Percentiles rank a stretch among this genome's conserved stretches.
These are phyloP conservation scores for Pseudocercospora musae DNA, from an alignment of 2,329 filamentous ascomycete species.

Conservation along the genomic window DNA sequence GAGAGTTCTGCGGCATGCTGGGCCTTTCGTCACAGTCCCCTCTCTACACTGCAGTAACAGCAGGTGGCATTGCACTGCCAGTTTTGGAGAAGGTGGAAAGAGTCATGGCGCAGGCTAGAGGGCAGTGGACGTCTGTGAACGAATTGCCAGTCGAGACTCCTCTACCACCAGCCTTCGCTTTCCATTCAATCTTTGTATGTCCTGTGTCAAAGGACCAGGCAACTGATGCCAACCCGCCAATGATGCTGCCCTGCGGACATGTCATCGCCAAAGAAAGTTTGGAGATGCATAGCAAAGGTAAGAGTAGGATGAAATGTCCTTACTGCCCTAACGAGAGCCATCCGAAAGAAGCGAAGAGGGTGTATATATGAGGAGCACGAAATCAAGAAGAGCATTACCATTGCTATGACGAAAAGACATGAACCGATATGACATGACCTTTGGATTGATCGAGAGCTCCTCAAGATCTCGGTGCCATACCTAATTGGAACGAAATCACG, in stretches of 20 bases:
- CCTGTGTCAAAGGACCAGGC: conserved; percentile 96
- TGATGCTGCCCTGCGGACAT: conserved; percentile 96
- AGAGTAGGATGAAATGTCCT: conserved; percentile 79
- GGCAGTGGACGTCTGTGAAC: conserved; percentile 89
- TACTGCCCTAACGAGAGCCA: conserved; percentile 88
- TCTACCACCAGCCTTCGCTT: conserved; percentile 63
- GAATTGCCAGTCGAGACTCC: conserved; percentile 76
- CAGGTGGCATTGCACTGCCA: conserved; percentile 86
- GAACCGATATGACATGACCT: neutral
- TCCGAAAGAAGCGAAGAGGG: conserved; percentile 70
- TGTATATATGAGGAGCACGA: conserved; percentile 41
- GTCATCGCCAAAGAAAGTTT: conserved; percentile 85
- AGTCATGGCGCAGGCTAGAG: conserved; percentile 83
- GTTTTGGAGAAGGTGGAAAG: conserved; percentile 82
- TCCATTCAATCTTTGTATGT: conserved; percentile 97
- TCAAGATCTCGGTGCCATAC: neutral
- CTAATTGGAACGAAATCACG: neutral
- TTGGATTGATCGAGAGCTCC: neutral
- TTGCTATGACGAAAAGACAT: neutral
- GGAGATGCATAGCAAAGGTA: conserved; percentile 72
- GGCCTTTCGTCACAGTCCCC: conserved; percentile 88
- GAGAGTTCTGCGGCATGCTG: conserved; percentile 87
- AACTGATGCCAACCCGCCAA: conserved; percentile 86
- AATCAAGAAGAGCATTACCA: neutral
- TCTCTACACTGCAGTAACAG: conserved; percentile 87